Evolutionary conservation across 768 basidiomycete genomes (phyloP), one percentile per base, ranked within the genome.

Genomic region (Leccinum aurantiacum): DNA sequence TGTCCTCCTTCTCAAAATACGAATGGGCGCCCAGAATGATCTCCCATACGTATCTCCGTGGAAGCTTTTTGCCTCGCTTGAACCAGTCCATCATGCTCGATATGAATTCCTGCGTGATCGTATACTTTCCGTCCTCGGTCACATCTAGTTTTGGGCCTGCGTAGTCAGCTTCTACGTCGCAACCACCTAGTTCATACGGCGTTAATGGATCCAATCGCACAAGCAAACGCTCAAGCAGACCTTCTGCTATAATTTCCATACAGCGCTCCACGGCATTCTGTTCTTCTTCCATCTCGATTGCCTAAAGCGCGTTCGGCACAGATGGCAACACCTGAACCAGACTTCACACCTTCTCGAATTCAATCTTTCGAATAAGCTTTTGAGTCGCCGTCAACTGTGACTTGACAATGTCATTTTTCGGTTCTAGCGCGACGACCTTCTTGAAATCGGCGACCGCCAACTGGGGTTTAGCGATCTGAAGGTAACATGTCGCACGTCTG

Each of bases 1-100:
- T 94, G 60, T 89, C 85, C 68, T 95, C 93, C 66, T 87, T 82
- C 15, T 79, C 78, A 67, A 98, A 88, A 19, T 84, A 78, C 19
- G 84, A 81, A 71, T 91, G 83, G 61, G 92, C 94, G 10, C 91
- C 94, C 15, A 99, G 79, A 24, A 95, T 82, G 65, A 99, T 98
- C 76, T 98, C 94, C 95, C 94, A 98, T 27, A 89, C 94, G 61
- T 94, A 89, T 74, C 95, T 82, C 74, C 88, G 87, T 4, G 93
- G 86, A 51, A 98, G 76, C n/a, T 88, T 81, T 73, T 97, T 97
- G n/a, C 94, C 95, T 48, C 87, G 83, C 78, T 95, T 95, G 77
- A 97, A 98, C 87, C 87, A 92, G 63, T 87, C 79, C 53, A 97
- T 86, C 94, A 98, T 95, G 41, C 77, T 81, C 63, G 82, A 81